Percentiles rank a stretch among this genome's conserved stretches.
These are phyloP conservation scores for Tinospora cordifolia DNA, from an alignment of 164 flowering plant genomes.

Conservation along the genomic window DNA sequence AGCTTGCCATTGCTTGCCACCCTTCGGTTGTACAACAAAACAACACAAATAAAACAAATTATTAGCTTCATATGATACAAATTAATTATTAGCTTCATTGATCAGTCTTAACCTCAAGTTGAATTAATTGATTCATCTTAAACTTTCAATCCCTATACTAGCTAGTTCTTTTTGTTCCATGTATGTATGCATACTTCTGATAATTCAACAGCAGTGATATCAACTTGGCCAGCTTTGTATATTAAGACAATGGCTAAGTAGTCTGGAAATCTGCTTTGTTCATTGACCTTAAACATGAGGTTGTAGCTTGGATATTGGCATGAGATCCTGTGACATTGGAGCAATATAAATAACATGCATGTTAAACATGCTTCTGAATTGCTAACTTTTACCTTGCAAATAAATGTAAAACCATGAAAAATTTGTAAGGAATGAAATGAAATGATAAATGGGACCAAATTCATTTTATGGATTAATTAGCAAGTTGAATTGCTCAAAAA, in stretches of 20 bases:
- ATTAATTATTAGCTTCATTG: not conserved
- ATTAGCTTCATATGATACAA: not conserved
- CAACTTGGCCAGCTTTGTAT: constrained; percentile 50
- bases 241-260: constrained; percentile 59
- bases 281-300: constrained; percentile 53
- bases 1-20: constrained; percentile 50
- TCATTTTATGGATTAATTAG: no score
- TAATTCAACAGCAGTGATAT: constrained; percentile 42
- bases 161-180: not conserved
- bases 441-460: no score
- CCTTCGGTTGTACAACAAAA: constrained; percentile 32
- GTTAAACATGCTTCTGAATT: not conserved
- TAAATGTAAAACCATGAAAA: no score
- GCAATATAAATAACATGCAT: not conserved
- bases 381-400: no score
- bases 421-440: no score
- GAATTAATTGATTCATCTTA: no score
- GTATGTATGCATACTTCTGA: no score
- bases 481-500: no score
- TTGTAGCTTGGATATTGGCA: constrained; percentile 46
- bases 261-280: constrained; percentile 48
- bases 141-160: not conserved
- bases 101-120: not conserved
- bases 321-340: constrained; percentile 33
- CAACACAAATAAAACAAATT: not conserved